These are phyloP conservation scores for Bathelium albidoporum DNA, from an alignment of 495 filamentous ascomycete genomes.

Conservation along the genomic window DNA sequence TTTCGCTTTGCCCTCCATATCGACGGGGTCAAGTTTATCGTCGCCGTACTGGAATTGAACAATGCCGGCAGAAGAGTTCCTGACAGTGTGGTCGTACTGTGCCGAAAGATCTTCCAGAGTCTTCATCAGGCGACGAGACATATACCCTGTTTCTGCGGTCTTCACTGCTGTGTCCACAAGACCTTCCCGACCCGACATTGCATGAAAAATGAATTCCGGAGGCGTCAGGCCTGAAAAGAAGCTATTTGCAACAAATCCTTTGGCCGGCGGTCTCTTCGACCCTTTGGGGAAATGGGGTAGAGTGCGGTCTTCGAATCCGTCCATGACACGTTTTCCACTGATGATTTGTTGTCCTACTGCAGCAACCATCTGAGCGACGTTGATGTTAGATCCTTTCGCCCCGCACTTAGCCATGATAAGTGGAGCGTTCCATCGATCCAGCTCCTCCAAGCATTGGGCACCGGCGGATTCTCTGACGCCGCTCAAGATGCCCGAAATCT, in stretches of 20 bases:
- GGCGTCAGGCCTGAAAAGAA: conserved; percentile 91
- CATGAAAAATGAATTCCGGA: conserved; percentile 94
- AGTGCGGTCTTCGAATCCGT: conserved; percentile 92
- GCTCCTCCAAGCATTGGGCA: conserved; percentile 77
- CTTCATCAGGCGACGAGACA: conserved; percentile 98
- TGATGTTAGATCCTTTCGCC: conserved; percentile 92
- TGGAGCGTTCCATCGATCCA: conserved; percentile 86
- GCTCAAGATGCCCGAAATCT: conserved; percentile 81
- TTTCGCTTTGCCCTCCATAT: conserved; percentile 92
- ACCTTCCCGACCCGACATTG: conserved; percentile 96
- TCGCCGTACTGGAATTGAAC: conserved; percentile 97
- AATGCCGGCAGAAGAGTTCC: conserved; percentile 72
- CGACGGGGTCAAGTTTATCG: conserved; percentile 86
- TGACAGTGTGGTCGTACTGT: conserved; percentile 86
- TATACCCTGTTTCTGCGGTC: conserved; percentile 97
- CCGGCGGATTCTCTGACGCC: conserved; percentile 83
- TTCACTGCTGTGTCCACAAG: conserved; percentile 99
- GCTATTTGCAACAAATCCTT: conserved; percentile 94
- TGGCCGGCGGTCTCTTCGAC: conserved; percentile 77
- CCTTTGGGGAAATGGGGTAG: conserved; percentile 94
- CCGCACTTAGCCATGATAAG: conserved; percentile 95
- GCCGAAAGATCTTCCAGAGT: conserved; percentile 88
- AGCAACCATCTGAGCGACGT: conserved; percentile 98
- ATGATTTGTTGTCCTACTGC: conserved; percentile 98
- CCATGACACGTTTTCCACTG: conserved; percentile 78